phyloP scores from a whole-genome alignment of 768 basidiomycete species.

The Phanerochaete carnosa region DNA sequence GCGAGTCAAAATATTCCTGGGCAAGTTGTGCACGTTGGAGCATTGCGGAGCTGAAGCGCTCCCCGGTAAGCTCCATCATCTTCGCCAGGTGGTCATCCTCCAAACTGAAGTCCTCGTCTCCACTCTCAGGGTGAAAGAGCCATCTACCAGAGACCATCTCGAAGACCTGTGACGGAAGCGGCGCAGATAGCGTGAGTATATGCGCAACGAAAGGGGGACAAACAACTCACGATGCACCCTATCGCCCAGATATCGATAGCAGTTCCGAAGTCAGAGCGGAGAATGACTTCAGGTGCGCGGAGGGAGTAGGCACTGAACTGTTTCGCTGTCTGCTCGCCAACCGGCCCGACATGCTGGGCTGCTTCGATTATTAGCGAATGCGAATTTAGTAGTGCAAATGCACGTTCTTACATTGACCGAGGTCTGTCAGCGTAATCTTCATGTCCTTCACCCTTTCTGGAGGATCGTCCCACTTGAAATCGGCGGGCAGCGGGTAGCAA shows the following conservation, averaged over 20 bases:
- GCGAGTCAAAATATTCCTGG: not conserved
- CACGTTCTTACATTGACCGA: slow-evolving; percentile 18
- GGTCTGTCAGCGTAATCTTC: slow-evolving; percentile 10
- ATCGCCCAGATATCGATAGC: not conserved
- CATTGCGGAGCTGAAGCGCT: slow-evolving; percentile 15
- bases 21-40: slow-evolving; percentile 7
- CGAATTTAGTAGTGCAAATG: not conserved
- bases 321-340: slow-evolving; percentile 9
- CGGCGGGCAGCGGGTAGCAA: slow-evolving; percentile 17
- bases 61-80: slow-evolving; percentile 29
- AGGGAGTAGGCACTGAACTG: not conserved
- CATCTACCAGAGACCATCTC: slow-evolving; percentile 23
- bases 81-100: slow-evolving; percentile 29
- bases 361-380: not conserved
- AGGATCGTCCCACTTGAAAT: slow-evolving; percentile 11
- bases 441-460: slow-evolving; percentile 13
- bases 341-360: slow-evolving; percentile 10
- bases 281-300: not conserved
- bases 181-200: not conserved
- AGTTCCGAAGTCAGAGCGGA: not conserved
- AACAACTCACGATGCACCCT: not conserved
- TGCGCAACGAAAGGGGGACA: not conserved
- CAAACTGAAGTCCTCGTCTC: slow-evolving; percentile 6
- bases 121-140: slow-evolving; percentile 18
- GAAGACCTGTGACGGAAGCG: slow-evolving; percentile 17